phyloP scores from a whole-genome alignment of 2,329 filamentous ascomycete genomes.

The Penicillium sp. region DNA sequence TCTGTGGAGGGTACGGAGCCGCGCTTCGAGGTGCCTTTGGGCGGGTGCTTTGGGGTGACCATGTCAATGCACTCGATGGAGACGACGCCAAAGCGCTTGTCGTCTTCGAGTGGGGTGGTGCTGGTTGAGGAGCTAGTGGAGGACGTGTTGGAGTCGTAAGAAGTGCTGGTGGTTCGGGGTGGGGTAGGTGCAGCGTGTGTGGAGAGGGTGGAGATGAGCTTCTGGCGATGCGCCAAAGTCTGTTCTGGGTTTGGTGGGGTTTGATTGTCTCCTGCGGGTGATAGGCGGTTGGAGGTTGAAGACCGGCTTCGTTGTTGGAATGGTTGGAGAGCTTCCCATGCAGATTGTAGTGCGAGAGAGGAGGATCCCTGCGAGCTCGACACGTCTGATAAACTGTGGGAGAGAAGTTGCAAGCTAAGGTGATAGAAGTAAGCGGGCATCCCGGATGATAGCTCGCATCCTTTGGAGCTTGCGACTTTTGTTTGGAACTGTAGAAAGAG shows the following conservation, averaged over 20 bases:
- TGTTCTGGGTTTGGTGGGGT: background rate
- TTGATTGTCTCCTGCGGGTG: conserved; percentile 3
- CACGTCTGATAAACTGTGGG: background rate
- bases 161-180: background rate
- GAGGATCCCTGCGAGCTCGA: conserved; percentile 9
- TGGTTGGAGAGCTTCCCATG: conserved; percentile 38
- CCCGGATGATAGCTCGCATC: conserved; percentile 36
- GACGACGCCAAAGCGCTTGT: conserved; percentile 81
- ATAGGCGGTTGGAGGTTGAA: conserved; percentile 15
- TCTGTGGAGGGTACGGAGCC: conserved; percentile 32
- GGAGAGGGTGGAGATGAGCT: background rate
- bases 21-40: conserved; percentile 23
- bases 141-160: background rate
- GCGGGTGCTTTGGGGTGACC: conserved; percentile 37
- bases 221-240: conserved; percentile 9
- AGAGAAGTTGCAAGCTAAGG: conserved; percentile 58
- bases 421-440: conserved; percentile 66
- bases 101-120: conserved; percentile 39
- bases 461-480: conserved; percentile 8
- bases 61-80: conserved; percentile 80
- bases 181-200: background rate
- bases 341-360: conserved; percentile 34
- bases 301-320: conserved; percentile 32
- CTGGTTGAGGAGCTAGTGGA: conserved; percentile 3
- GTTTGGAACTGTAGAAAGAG: background rate